Percentiles rank a stretch among this genome's conserved stretches.
Conservation (phyloP, 2,329 filamentous ascomycete species). For the Botryotinia narcissicola region DNA sequence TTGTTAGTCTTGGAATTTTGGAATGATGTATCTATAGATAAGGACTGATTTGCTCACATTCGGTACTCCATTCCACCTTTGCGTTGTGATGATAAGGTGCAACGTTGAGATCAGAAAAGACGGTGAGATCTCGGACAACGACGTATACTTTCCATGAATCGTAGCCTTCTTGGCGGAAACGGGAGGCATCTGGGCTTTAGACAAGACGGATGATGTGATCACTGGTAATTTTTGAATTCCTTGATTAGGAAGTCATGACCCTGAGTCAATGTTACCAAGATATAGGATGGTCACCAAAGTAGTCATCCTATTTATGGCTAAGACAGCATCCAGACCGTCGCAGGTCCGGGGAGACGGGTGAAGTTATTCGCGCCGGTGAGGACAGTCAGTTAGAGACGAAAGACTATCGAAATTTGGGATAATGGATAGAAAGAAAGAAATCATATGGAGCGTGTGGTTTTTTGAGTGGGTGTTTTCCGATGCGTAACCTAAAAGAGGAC, state of each 20-base stretch:
- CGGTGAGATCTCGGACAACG: neutral
- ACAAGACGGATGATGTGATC: neutral
- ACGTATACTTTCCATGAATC: neutral
- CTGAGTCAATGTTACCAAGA: neutral
- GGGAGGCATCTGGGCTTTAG: neutral
- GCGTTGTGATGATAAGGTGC: neutral
- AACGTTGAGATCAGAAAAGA: neutral
- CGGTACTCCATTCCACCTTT: neutral
- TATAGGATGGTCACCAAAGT: neutral
- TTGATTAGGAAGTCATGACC: neutral
- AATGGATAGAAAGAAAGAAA: neutral
- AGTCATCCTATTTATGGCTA: neutral
- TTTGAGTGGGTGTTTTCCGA: neutral
- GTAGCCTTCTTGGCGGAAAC: neutral
- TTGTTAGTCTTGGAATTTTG: neutral
- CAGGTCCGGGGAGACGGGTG: no score
- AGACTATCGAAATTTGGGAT: neutral
- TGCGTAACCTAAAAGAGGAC: neutral
- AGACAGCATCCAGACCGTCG: neutral
- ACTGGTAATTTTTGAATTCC: neutral
- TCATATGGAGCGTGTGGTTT: neutral
- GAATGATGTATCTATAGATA: constrained; percentile 1
- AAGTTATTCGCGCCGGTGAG: neutral
- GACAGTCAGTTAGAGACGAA: neutral
- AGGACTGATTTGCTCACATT: neutral